A percentile compares a stretch with the other conserved stretches of the same genome.
These are phyloP conservation scores for Cryphonectria parasitica DNA, from an alignment of 2,329 filamentous ascomycete species.

Conservation along the genomic window DNA sequence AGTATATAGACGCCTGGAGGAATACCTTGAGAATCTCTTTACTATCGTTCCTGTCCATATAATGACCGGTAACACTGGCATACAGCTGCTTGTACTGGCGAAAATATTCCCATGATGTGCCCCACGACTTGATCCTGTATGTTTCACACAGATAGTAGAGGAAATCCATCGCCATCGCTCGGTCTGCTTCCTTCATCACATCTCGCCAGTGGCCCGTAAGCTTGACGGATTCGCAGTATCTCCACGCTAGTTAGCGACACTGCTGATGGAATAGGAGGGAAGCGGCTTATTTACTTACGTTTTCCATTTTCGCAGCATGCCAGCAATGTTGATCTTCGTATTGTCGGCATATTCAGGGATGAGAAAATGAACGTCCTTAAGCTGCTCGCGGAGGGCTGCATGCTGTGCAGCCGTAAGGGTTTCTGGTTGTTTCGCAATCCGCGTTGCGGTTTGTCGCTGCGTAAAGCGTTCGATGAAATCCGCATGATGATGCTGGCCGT, in stretches of 20 bases:
- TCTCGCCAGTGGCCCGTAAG: conserved; percentile 14
- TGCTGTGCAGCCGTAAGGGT: conserved; percentile 27
- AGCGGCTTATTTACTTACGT: conserved; percentile 23
- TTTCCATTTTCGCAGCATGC: conserved; percentile 33
- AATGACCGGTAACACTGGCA: conserved; percentile 32
- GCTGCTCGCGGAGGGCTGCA: conserved; percentile 30
- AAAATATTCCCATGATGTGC: conserved; percentile 34
- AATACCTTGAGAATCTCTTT: conserved; percentile 30
- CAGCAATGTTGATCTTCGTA: conserved; percentile 33
- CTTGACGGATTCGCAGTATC: conserved; percentile 20
- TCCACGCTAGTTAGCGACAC: background rate
- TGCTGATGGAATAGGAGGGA: background rate
- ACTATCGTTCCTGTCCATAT: conserved; percentile 34
- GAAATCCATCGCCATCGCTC: conserved; percentile 33
- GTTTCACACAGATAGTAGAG: conserved; percentile 33
- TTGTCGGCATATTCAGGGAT: conserved; percentile 30
- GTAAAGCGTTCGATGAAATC: conserved; percentile 28
- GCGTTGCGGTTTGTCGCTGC: conserved; percentile 22
- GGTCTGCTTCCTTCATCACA: conserved; percentile 20
- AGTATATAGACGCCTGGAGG: conserved; percentile 10
- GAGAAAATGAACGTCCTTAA: conserved; percentile 31
- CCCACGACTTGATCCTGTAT: conserved; percentile 34
- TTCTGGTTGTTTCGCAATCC: conserved; percentile 24
- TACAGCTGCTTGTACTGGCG: conserved; percentile 37
- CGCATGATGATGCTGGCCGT: background rate